Evolutionary conservation across 129 eudicot genomes (phyloP).

Genomic region (Lactuca saligna): DNA sequence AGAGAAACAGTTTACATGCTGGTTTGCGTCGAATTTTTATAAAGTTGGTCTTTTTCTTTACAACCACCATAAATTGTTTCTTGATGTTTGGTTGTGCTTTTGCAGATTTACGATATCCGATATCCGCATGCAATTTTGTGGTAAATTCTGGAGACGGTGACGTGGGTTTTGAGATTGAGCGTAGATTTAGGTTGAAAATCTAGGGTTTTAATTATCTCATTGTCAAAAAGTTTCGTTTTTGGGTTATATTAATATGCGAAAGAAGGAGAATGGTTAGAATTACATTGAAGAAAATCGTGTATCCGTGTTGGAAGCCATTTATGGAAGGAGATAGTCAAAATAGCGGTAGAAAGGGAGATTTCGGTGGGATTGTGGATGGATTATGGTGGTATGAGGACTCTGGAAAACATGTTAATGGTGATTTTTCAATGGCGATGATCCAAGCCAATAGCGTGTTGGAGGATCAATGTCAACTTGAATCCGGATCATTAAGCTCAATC

Average conservation of each 20-base stretch:
- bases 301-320: conserved; percentile 63
- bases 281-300: conserved; percentile 52
- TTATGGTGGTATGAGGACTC: conserved; percentile 71
- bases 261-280: conserved; percentile 45
- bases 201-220: conserved; percentile 21
- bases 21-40: not conserved
- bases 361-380: conserved; percentile 46
- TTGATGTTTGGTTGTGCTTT: conserved; percentile 2
- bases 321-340: conserved; percentile 36
- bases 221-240: not conserved
- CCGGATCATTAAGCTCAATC: conserved; percentile 53
- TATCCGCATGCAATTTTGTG: conserved; percentile 29
- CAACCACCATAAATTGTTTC: not conserved
- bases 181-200: conserved; percentile 19
- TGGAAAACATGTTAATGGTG: conserved; percentile 66
- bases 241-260: conserved; percentile 40
- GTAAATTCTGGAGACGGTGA: conserved; percentile 25
- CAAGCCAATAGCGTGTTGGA: conserved; percentile 73
- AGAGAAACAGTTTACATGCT: not conserved
- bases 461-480: conserved; percentile 79
- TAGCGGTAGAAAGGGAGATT: conserved; percentile 33
- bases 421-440: conserved; percentile 70
- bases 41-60: not conserved
- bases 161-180: conserved; percentile 27
- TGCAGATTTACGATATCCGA: conserved; percentile 41